Base-by-base conservation (phyloP, 371 early-diverging fungal genomes). In the Circinella umbellata region DNA sequence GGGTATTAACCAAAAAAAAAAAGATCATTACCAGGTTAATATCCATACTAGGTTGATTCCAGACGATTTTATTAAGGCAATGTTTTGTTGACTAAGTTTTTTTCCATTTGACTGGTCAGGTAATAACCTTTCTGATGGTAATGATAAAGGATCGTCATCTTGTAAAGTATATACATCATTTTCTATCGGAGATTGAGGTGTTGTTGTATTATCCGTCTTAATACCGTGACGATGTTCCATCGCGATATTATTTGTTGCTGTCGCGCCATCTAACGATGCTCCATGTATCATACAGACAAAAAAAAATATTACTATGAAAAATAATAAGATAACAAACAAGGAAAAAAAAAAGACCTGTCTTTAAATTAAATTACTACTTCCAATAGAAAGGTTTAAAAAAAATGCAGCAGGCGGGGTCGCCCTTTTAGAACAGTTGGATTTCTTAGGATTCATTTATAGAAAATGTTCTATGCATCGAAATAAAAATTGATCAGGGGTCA, bases 21-120 rank as follows among this genome's bases (percentile, higher is more conserved):
- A 66, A 20, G 3, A 17, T 10, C 66, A 61, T 51, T 83, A 83
- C 83, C 84, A 84, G 59, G 76, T 76, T 34, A 81, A 51, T 63
- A 84, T 80, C 84, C 84, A 84, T 35, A 80, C 69, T 18, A 84
- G 18, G 62, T 84, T 84, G 37, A 81, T 76, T 14, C 75, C 76
- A 4, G 77, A 75, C 3, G 77, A 62, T 59, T 77, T 77, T 34
- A 80, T 27, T 7, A 78, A 62, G 5, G 71, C 73, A 27, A 75
- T 76, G 47, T 64, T 71, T 9, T 75, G 72, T 68, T 61, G 48
- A 46, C 62, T 68, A 6, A 64, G 65, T 55, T 17, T 37, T 9
- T 49, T 20, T 4, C 37, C 36, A 37, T 18, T 38, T 15, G 64
- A 48, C n/a, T 64, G 55, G 27, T 15, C 65, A 9, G 66, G 68